These are phyloP conservation scores for Diplocarpon rosae DNA, from an alignment of 2,329 filamentous ascomycete species.

Conservation along the genomic window DNA sequence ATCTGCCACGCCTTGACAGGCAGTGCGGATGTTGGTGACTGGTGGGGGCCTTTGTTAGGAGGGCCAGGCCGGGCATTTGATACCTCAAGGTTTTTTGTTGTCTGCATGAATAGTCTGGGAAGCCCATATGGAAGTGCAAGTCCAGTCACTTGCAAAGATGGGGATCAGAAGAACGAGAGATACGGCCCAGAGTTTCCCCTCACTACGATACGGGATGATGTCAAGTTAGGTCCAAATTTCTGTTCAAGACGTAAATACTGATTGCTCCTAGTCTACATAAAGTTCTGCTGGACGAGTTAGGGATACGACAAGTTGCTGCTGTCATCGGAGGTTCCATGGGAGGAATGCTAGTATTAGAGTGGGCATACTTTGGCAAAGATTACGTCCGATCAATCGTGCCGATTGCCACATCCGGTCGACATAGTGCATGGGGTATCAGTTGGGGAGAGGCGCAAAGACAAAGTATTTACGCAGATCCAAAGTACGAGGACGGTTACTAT, in stretches of 20 bases:
- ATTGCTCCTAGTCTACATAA: conserved; percentile 55
- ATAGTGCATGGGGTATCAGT: conserved; percentile 84
- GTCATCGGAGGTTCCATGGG: conserved; percentile 79
- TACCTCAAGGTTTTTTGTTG: conserved; percentile 70
- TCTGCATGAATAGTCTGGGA: conserved; percentile 77
- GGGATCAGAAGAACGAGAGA: conserved; percentile 47
- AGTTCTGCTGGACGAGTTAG: conserved; percentile 67
- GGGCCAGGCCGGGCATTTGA: conserved; percentile 67
- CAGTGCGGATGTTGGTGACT: conserved; percentile 74
- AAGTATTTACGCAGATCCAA: conserved; percentile 95
- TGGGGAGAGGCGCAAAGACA: conserved; percentile 84
- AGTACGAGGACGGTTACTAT: conserved; percentile 97
- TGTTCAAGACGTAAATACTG: conserved; percentile 12
- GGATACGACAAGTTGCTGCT: conserved; percentile 65
- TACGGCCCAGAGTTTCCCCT: conserved; percentile 96
- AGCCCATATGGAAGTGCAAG: conserved; percentile 74
- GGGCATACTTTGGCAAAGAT: conserved; percentile 80
- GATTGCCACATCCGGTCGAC: conserved; percentile 73
- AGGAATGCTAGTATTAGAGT: conserved; percentile 84
- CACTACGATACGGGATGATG: conserved; percentile 91
- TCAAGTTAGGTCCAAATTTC: conserved; percentile 53
- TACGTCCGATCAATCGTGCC: conserved; percentile 74
- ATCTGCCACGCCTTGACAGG: conserved; percentile 80
- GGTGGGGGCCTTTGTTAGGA: conserved; percentile 77
- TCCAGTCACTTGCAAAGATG: conserved; percentile 75